phyloP scores from a whole-genome alignment of 2,329 filamentous ascomycete genomes.

The Venturia carpophila region DNA sequence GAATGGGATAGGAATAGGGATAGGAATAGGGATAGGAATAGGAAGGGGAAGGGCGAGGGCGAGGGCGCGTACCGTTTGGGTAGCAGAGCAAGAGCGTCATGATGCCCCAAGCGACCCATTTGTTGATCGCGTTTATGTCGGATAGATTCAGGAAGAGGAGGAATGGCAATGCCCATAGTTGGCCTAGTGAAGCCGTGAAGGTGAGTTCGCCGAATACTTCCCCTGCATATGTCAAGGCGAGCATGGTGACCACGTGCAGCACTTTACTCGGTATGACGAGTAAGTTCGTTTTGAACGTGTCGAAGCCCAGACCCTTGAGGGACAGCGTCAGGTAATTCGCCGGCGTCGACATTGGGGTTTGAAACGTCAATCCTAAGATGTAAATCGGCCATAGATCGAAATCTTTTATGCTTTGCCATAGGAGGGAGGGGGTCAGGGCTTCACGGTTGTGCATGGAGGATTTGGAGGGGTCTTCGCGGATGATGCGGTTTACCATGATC shows the following conservation, averaged over 20 bases:
- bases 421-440: slow-evolving; percentile 22
- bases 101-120: slow-evolving; percentile 38
- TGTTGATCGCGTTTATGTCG: slow-evolving; percentile 32
- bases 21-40: no score
- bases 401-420: slow-evolving; percentile 24
- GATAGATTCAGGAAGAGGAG: slow-evolving; percentile 23
- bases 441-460: slow-evolving; percentile 26
- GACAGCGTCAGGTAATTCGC: slow-evolving; percentile 24
- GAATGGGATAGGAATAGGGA: no score
- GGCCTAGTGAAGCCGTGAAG: slow-evolving; percentile 20
- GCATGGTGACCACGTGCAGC: slow-evolving; percentile 21
- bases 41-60: not conserved
- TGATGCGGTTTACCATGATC: slow-evolving; percentile 26
- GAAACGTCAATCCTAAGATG: slow-evolving; percentile 23
- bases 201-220: slow-evolving; percentile 23
- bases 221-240: slow-evolving; percentile 22
- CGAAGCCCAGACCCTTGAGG: slow-evolving; percentile 23
- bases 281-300: slow-evolving; percentile 23
- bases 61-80: slow-evolving; percentile 31
- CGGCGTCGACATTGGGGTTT: slow-evolving; percentile 23
- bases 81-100: slow-evolving; percentile 37
- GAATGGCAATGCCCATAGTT: slow-evolving; percentile 24
- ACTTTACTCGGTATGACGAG: slow-evolving; percentile 20
- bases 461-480: slow-evolving; percentile 25
- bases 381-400: slow-evolving; percentile 26